Evolutionary conservation across 805 yeast species (phyloP).

Genomic region (Lipomyces anomalus): DNA sequence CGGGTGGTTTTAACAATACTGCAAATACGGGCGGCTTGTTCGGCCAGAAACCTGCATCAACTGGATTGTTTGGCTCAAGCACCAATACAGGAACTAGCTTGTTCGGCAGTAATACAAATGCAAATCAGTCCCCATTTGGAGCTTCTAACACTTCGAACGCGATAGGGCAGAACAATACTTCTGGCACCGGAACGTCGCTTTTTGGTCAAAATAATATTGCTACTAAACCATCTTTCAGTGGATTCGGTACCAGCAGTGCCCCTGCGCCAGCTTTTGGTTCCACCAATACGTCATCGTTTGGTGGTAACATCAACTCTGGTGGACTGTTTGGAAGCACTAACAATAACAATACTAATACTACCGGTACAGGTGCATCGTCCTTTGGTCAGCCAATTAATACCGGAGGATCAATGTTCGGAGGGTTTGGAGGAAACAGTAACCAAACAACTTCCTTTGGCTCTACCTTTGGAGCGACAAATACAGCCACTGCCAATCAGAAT

Average conservation of each 20-base stretch:
- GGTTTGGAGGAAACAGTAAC: conserved; percentile 38
- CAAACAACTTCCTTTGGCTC: conserved; percentile 13
- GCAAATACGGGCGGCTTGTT: conserved; percentile 20
- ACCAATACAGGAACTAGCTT: conserved; percentile 12
- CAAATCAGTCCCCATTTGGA: not conserved
- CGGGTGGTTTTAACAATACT: conserved; percentile 22
- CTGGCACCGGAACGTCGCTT: conserved; percentile 26
- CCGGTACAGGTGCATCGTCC: conserved; percentile 15
- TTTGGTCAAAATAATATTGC: conserved; percentile 39
- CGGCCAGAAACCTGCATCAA: conserved; percentile 25
- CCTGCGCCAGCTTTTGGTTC: not conserved
- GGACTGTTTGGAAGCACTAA: conserved; percentile 42
- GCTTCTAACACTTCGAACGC: conserved; percentile 2
- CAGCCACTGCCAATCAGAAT: conserved; percentile 15
- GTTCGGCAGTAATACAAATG: conserved; percentile 16
- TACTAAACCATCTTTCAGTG: conserved; percentile 24
- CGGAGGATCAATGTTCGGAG: conserved; percentile 28
- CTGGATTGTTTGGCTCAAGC: conserved; percentile 36
- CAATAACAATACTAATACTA: conserved; percentile 22
- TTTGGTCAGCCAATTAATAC: conserved; percentile 13
- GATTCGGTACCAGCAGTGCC: not conserved
- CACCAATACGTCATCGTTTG: conserved; percentile 4
- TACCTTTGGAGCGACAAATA: conserved; percentile 23
- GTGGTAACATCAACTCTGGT: conserved; percentile 31
- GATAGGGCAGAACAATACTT: conserved; percentile 15